A percentile compares a stretch with the other conserved stretches of the same genome.
Conservation (phyloP, 495 filamentous ascomycete species). For the Hypoxylon rickii region DNA sequence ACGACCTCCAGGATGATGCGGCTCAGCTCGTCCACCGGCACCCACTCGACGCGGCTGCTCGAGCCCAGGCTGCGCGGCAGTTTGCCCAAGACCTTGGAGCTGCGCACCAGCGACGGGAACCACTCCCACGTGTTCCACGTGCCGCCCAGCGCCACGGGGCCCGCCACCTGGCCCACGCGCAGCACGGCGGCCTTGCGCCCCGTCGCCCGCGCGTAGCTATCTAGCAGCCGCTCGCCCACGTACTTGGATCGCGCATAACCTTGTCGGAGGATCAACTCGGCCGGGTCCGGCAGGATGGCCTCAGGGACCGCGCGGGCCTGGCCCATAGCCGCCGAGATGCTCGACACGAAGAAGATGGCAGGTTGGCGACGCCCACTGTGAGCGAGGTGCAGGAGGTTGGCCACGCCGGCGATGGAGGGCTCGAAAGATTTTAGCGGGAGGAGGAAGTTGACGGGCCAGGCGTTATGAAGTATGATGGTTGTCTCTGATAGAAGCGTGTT, state of each 20-base stretch:
- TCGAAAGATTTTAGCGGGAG: conserved; percentile 40
- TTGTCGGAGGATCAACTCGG: conserved; percentile 12
- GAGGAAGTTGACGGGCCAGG: conserved; percentile 46
- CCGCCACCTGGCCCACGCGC: conserved; percentile 37
- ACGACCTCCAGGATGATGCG: conserved; percentile 31
- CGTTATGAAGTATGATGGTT: conserved; percentile 40
- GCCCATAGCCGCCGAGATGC: conserved; percentile 32
- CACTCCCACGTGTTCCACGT: conserved; percentile 35
- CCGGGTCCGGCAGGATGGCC: conserved; percentile 20
- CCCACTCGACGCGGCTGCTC: conserved; percentile 33
- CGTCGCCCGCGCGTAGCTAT: conserved; percentile 17
- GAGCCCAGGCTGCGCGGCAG: conserved; percentile 26
- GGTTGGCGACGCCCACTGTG: conserved; percentile 10
- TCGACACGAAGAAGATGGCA: conserved; percentile 33
- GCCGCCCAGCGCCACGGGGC: conserved; percentile 24
- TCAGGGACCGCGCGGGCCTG: conserved; percentile 17
- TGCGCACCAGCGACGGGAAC: conserved; percentile 34
- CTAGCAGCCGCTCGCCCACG: conserved; percentile 31
- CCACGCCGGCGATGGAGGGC: conserved; percentile 29
- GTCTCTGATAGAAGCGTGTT: conserved; percentile 8
- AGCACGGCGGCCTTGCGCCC: conserved; percentile 23
- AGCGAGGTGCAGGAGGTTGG: conserved; percentile 35
- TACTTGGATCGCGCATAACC: conserved; percentile 36
- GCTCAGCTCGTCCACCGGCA: conserved; percentile 32
- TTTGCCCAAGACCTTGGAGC: conserved; percentile 20